Base-by-base conservation (phyloP, 2,329 filamentous ascomycete species). In the Zasmidium citrigriseum region DNA sequence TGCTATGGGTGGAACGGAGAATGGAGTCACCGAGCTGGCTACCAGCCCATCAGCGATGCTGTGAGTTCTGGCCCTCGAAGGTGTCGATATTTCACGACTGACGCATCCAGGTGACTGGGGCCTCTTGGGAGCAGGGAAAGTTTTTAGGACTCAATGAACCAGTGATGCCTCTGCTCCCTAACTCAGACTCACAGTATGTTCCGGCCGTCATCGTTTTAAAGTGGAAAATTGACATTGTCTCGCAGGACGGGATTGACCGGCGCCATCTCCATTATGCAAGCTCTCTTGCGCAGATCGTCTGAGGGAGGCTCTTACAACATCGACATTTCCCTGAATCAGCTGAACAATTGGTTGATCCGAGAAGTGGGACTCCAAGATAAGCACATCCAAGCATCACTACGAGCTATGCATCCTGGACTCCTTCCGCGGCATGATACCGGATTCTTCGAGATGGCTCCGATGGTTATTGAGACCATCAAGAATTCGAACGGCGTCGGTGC, bases 101-200 rank as follows among this genome's bases (percentile, higher is more conserved):
- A 41, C 34, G 14, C 4, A 9, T 9, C 18, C 14, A 41, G 4
- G 55, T 50, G 44, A 59, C 55, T 48, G 63, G 63, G 18, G 55
- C 61, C 16, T 65, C 63, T 2, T 34, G 55, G n/a, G 60, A 34
- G 18, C 61, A 61, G 24, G 63, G 61, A 0, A 48, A 52, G 34
- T 58, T 59, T 9, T 59, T 65, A 56, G 63, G 63, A 3, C 25
- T 58, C 12, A 54, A 64, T 27, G 63, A 63, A 23, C 60, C 67
- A 1, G 66, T 68, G 2, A 52, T 27, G 14, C 49, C 49, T 4
- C 14, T 52, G 7, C 29, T 52, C 11, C 49, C 49, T 7, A 52
- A 52, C 29, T 41, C 34, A 41, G 34, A 41, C 34, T 41, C 34
- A n/a, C 34, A 41, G 34, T 41, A 41, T 16, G 27, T 29, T 29